Evolutionary conservation across 176 grass and related monocot genomes (phyloP).

Genomic region (Triticum turgidum): DNA sequence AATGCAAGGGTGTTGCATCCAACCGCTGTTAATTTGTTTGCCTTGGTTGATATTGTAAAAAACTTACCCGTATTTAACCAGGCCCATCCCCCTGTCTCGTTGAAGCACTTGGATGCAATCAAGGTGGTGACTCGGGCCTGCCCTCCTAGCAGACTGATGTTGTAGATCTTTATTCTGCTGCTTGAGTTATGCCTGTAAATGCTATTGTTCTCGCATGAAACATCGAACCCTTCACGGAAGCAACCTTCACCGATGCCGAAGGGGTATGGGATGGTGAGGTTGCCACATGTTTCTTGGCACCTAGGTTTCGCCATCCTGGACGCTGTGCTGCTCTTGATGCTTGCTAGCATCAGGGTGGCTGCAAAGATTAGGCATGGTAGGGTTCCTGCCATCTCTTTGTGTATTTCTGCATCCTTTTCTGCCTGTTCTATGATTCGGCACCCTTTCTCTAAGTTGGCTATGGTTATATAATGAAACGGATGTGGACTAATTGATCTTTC

Average conservation of each 20-base stretch:
- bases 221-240: conserved; percentile 14
- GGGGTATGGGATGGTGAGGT: conserved; percentile 36
- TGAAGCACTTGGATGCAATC: conserved; percentile 26
- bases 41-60: conserved; percentile 34
- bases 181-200: conserved; percentile 22
- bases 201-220: conserved; percentile 29
- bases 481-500: neutral
- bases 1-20: conserved; percentile 46
- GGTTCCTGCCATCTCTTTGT: neutral
- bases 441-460: neutral
- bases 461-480: conserved; percentile 18
- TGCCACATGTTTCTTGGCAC: conserved; percentile 27
- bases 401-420: neutral
- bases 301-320: conserved; percentile 27
- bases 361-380: conserved; percentile 15
- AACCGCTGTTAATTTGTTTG: conserved; percentile 34
- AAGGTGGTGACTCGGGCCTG: conserved; percentile 8
- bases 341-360: conserved; percentile 20
- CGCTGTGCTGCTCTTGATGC: conserved; percentile 14
- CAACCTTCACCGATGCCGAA: conserved; percentile 41
- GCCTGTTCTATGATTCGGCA: neutral
- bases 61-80: accelerated
- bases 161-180: conserved; percentile 11
- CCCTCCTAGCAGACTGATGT: conserved; percentile 15
- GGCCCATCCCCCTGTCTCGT: neutral